Base-by-base conservation (phyloP, 257 asterid species). In the Solanum sejunctum region DNA sequence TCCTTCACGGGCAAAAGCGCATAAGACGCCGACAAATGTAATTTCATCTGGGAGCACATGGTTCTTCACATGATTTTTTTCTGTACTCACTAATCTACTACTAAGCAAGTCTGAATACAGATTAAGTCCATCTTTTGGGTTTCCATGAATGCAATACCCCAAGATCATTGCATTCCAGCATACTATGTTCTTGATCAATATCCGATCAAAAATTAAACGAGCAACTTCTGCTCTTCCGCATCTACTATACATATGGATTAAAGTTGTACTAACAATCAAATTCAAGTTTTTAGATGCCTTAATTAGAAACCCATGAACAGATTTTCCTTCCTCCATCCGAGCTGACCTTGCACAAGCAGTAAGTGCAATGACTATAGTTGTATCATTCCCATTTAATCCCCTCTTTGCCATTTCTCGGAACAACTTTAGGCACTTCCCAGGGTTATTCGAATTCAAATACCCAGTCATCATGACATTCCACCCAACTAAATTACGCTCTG, bases 281-380 rank as follows among this genome's bases (percentile, higher is more conserved):
- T 87, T 91, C 80, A 60, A 85, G 47, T 70, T 20, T 8, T 6
- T 43, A 73, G 64, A 88, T 10, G 51, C 85, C 89, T 89, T 94
- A 36, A 93, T 18, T 69, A 89, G 91, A 82, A n/a, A 88, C 43
- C 95, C 92, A 75, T 93, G 98, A 83, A 93, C 88, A 2, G 97
- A 93, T 78, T 87, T 92, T 63, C 97, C 98, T 88, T 94, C 97
- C 83, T 87, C 91, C 84, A 93, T 88, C 75, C 96, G 88, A 82
- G 88, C 89, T 70, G 97, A 94, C 92, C 95, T 90, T 87, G 94
- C 93, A 75, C 98, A 93, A 86, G 98, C 95, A 11, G 93, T 86
- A 56, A 93, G 73, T 64, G 88, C 91, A 77, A 86, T 91, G 87
- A 92, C 98, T 79, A 84, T 69, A 43, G 96, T 92, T 2, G 89